Conservation (phyloP, 2,329 filamentous ascomycete species). For the Chrysoporthe deuterocubensis region DNA sequence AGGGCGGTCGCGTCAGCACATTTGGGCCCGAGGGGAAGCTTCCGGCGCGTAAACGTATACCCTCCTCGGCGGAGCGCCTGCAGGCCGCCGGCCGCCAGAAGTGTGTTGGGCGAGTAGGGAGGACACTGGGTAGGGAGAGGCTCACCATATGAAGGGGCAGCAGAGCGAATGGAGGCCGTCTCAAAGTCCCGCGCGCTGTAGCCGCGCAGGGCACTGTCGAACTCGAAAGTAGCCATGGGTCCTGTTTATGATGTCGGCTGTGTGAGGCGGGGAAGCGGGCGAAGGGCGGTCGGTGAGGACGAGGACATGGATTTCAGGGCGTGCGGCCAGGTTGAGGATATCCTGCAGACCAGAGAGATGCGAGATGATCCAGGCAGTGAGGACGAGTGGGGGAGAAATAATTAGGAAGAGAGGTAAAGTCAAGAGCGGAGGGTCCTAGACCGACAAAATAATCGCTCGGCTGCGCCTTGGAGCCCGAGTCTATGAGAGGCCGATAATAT, state of each 20-base stretch:
- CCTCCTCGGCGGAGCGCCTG: background rate
- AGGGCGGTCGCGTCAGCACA: background rate
- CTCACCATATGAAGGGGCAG: constrained; percentile 70
- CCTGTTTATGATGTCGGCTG: constrained; percentile 4
- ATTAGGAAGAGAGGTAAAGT: background rate
- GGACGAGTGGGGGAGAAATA: background rate
- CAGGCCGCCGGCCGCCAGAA: background rate
- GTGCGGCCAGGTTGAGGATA: background rate
- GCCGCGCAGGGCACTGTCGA: constrained; percentile 20
- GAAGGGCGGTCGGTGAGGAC: constrained; percentile 1
- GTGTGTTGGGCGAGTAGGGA: background rate
- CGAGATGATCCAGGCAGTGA: background rate
- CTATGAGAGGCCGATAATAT: background rate
- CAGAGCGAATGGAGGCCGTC: constrained; percentile 68
- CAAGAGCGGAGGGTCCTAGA: constrained; percentile 3
- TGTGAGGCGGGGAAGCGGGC: constrained; percentile 4
- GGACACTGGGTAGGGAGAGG: background rate
- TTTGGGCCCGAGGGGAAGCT: background rate
- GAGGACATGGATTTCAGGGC: background rate
- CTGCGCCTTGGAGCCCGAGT: constrained; percentile 11
- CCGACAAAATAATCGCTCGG: constrained; percentile 12
- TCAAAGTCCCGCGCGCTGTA: constrained; percentile 62
- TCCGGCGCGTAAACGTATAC: background rate
- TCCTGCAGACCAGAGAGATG: background rate
- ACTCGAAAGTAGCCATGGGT: constrained; percentile 23